Conservation (phyloP, 2,329 filamentous ascomycete species). For the Ascosphaera apis region DNA sequence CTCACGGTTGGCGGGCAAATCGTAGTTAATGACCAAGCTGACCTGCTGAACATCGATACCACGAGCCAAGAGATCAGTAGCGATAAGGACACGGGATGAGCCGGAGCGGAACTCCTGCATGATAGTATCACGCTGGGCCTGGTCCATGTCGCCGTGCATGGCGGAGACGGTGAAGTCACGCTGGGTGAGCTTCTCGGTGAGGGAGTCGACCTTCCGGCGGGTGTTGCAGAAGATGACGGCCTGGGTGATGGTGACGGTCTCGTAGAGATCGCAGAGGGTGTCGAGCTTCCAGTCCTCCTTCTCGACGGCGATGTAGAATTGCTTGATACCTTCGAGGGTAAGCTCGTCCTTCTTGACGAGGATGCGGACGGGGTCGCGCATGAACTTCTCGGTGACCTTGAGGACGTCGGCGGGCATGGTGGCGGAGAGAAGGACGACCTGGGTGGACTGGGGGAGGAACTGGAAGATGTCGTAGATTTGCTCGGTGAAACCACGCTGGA, state of each 20-base stretch:
- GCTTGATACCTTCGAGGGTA: slow-evolving; percentile 99
- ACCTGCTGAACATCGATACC: slow-evolving; percentile 99
- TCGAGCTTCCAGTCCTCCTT: slow-evolving; percentile 99
- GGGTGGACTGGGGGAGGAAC: slow-evolving; percentile 88
- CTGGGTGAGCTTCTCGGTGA: slow-evolving; percentile 95
- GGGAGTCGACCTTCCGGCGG: slow-evolving; percentile 99
- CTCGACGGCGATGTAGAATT: slow-evolving; percentile 99
- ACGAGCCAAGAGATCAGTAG: slow-evolving; percentile 92
- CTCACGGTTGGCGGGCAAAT: slow-evolving; percentile 94
- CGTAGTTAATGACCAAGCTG: slow-evolving; percentile 99
- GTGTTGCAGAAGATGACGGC: slow-evolving; percentile 99
- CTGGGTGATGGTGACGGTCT: slow-evolving; percentile 98
- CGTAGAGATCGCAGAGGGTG: slow-evolving; percentile 94
- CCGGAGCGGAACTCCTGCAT: slow-evolving; percentile 99
- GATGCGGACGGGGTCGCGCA: slow-evolving; percentile 97
- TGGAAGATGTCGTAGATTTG: slow-evolving; percentile 99
- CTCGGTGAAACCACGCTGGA: slow-evolving; percentile 82
- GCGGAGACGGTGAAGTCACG: slow-evolving; percentile 98
- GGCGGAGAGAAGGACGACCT: slow-evolving; percentile 92
- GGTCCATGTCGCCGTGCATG: slow-evolving; percentile 99
- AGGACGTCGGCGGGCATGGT: slow-evolving; percentile 99
- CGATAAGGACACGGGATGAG: slow-evolving; percentile 93
- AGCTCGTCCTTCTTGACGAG: slow-evolving; percentile 99
- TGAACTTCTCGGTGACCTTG: slow-evolving; percentile 99
- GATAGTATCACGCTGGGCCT: slow-evolving; percentile 91